Evolutionary conservation across 2,329 filamentous ascomycete species (phyloP).

Genomic region (Claviceps maximensis): DNA sequence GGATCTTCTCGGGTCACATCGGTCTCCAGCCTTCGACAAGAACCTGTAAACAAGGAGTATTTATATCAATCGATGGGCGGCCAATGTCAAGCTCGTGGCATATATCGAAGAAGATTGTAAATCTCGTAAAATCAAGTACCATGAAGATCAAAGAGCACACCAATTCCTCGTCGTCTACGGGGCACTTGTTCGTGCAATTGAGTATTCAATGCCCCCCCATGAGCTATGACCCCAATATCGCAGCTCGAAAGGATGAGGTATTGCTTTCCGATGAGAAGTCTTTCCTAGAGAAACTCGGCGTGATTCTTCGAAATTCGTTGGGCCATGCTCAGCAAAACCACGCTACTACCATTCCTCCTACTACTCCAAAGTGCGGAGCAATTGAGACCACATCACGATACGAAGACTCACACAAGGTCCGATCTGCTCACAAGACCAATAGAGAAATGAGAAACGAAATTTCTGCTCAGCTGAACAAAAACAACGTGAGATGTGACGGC

Average conservation of each 20-base stretch:
- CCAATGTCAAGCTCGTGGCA: constrained; percentile 38
- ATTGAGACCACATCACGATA: not conserved
- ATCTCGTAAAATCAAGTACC: constrained; percentile 35
- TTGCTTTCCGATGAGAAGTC: constrained; percentile 45
- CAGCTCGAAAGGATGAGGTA: constrained; percentile 59
- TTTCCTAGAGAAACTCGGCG: constrained; percentile 32
- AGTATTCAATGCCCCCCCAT: constrained; percentile 47
- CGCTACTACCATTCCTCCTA: too few relatives aligned
- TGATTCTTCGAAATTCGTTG: constrained; percentile 30
- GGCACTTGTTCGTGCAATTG: constrained; percentile 49
- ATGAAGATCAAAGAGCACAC: not conserved
- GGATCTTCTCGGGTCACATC: constrained; percentile 41
- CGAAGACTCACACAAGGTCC: not conserved
- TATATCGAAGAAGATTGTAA: constrained; percentile 43
- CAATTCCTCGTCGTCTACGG: constrained; percentile 12
- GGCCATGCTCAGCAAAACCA: not conserved
- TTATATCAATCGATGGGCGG: constrained; percentile 55
- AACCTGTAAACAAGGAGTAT: constrained; percentile 21
- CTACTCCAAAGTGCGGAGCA: not conserved
- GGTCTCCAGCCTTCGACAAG: constrained; percentile 27
- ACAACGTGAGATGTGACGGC: not conserved
- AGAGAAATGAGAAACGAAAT: not conserved
- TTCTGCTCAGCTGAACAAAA: not conserved
- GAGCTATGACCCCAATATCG: constrained; percentile 60
- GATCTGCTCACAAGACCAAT: not conserved